Conservation (phyloP, 768 basidiomycete species). For the Saitozyma podzolica region DNA sequence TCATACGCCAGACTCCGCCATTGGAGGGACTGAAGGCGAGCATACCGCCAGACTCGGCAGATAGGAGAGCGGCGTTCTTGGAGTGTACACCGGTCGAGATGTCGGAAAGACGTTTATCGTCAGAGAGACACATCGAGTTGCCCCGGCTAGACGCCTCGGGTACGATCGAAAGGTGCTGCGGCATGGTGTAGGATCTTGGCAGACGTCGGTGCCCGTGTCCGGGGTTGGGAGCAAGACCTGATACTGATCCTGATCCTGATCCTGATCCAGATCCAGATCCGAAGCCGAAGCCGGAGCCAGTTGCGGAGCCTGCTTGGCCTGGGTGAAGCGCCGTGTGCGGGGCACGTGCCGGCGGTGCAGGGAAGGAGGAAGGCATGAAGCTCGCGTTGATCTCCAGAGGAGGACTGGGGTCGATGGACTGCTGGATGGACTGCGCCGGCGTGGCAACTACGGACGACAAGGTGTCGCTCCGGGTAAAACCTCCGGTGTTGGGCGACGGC, state of each 20-base stretch:
- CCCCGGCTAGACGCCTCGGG: conserved; percentile 3
- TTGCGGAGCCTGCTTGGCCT: too few relatives aligned
- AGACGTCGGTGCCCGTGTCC: not conserved
- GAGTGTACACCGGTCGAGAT: conserved; percentile 35
- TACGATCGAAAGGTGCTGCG: not conserved
- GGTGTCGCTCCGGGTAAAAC: not conserved
- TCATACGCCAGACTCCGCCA: conserved; percentile 22
- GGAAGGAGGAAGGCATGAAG: conserved; percentile 10
- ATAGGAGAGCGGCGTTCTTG: conserved; percentile 32
- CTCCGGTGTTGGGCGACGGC: not conserved
- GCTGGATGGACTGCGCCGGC: conserved; percentile 6
- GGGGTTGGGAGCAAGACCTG: too few relatives aligned
- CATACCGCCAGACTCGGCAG: conserved; percentile 36
- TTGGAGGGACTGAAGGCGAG: conserved; percentile 34
- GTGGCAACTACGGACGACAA: conserved; percentile 13
- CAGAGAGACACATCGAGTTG: not conserved
- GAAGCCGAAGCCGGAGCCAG: too few relatives aligned
- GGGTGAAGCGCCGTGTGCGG: too few relatives aligned
- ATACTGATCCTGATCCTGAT: not conserved
- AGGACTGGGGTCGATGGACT: conserved; percentile 4
- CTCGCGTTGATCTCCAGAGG: not conserved
- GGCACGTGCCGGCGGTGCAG: conserved; percentile 2
- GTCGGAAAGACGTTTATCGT: conserved; percentile 27
- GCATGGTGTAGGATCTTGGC: conserved; percentile 7
- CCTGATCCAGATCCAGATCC: too few relatives aligned